Evolutionary conservation across 2,329 filamentous ascomycete species (phyloP).

Genomic region (Colletotrichum lentis): DNA sequence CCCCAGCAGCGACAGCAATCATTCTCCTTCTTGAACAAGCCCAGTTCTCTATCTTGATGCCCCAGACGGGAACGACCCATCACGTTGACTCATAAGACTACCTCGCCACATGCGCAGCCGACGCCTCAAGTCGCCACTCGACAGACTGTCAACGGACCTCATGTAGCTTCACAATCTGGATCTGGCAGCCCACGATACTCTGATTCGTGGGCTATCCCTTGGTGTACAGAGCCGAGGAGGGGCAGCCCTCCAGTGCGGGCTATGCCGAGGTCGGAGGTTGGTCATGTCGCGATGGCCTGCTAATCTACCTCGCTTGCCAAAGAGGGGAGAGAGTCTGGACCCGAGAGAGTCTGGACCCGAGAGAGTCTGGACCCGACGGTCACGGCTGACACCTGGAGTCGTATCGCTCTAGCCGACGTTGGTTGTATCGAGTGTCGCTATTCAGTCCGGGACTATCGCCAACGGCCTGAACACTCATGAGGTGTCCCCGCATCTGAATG

Average conservation of each 20-base stretch:
- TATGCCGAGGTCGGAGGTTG: slow-evolving; percentile 5
- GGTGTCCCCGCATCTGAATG: background rate
- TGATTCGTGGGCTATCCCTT: background rate
- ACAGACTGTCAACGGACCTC: background rate
- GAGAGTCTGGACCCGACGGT: background rate
- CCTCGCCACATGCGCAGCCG: background rate
- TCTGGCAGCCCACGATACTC: background rate
- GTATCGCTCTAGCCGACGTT: background rate
- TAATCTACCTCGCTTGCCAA: background rate
- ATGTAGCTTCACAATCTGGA: background rate
- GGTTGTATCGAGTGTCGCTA: background rate
- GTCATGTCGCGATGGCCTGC: background rate
- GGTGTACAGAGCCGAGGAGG: background rate
- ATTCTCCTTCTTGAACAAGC: background rate
- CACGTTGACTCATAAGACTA: background rate
- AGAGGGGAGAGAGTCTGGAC: background rate
- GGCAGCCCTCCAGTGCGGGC: background rate
- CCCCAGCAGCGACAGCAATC: background rate
- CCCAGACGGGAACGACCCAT: background rate
- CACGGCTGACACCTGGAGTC: background rate
- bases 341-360: too few species aligned
- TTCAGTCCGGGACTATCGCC: background rate
- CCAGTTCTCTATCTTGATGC: background rate
- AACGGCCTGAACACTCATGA: background rate
- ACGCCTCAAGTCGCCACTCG: background rate